Percentiles rank a stretch among this genome's conserved stretches.
phyloP scores from a whole-genome alignment of 805 yeast species.

The Naumovozyma baii region DNA sequence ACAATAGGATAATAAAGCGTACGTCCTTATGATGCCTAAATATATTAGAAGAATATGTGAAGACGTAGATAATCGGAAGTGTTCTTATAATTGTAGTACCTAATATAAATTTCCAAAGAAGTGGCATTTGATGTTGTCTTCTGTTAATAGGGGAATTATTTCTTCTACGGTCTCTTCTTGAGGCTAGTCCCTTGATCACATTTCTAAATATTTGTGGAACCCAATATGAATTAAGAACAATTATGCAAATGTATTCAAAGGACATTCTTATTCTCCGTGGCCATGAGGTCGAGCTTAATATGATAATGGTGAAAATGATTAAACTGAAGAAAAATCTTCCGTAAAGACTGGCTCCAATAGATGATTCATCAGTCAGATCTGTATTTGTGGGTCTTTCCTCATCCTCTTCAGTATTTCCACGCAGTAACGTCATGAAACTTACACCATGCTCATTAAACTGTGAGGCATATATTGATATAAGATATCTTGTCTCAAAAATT shows the following conservation, averaged over 20 bases:
- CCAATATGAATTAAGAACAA: conserved; percentile 66
- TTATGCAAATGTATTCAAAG: conserved; percentile 48
- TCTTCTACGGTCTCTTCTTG: conserved; percentile 15
- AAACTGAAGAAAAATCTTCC: conserved; percentile 46
- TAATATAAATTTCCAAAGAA: conserved; percentile 66
- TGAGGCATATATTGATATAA: conserved; percentile 54
- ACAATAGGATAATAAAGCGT: conserved; percentile 36
- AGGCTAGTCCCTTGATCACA: conserved; percentile 25
- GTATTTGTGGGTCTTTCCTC: conserved; percentile 17
- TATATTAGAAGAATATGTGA: conserved; percentile 45
- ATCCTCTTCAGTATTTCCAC: conserved; percentile 36
- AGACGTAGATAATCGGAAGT: conserved; percentile 56
- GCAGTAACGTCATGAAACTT: conserved; percentile 54
- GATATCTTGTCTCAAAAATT: conserved; percentile 65
- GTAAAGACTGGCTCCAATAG: conserved; percentile 48
- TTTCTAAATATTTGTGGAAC: conserved; percentile 80
- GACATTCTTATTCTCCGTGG: conserved; percentile 42
- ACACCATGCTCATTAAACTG: conserved; percentile 65
- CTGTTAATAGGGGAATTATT: conserved; percentile 10
- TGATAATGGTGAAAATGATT: conserved; percentile 45
- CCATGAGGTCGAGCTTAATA: conserved; percentile 55
- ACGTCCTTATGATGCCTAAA: conserved; percentile 61
- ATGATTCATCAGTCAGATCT: conserved; percentile 41
- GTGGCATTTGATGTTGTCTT: conserved; percentile 39
- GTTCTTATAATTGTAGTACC: conserved; percentile 57